Evolutionary conservation across 495 filamentous ascomycete species (phyloP).

Genomic region (Xanthoparmelia taractica): DNA sequence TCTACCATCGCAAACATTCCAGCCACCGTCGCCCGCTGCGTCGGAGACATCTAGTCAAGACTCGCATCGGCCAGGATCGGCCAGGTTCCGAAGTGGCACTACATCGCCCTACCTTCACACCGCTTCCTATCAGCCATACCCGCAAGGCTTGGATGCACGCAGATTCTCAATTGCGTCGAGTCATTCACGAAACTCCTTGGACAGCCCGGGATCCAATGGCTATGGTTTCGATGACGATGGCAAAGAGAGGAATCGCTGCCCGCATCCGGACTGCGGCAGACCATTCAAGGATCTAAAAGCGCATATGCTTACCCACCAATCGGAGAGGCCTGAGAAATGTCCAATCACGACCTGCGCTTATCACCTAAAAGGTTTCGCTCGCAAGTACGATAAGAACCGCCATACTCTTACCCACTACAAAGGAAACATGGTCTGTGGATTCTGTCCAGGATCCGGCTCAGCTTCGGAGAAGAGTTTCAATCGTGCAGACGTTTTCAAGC

Average conservation of each 20-base stretch:
- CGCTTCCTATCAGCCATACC: constrained; percentile 32
- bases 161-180: constrained; percentile 50
- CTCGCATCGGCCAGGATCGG: constrained; percentile 27
- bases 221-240: constrained; percentile 53
- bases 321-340: constrained; percentile 92
- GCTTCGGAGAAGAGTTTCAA: constrained; percentile 97
- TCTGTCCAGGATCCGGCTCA: constrained; percentile 88
- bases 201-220: constrained; percentile 45
- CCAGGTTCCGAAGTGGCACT: constrained; percentile 26
- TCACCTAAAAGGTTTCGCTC: constrained; percentile 87
- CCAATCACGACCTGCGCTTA: constrained; percentile 93
- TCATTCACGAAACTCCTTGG: constrained; percentile 48
- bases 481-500: constrained; percentile 96
- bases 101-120: constrained; percentile 37
- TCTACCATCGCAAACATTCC: constrained; percentile 25
- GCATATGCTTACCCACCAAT: constrained; percentile 93
- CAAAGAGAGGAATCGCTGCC: constrained; percentile 65
- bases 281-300: constrained; percentile 93
- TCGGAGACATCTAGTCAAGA: constrained; percentile 29
- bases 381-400: constrained; percentile 98
- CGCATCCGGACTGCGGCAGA: constrained; percentile 75
- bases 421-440: constrained; percentile 97
- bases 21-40: constrained; percentile 33
- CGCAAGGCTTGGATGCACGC: constrained; percentile 31
- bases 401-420: constrained; percentile 98